Conservation (phyloP, 2,329 filamentous ascomycete species). For the Pleoardoris graminearum region DNA sequence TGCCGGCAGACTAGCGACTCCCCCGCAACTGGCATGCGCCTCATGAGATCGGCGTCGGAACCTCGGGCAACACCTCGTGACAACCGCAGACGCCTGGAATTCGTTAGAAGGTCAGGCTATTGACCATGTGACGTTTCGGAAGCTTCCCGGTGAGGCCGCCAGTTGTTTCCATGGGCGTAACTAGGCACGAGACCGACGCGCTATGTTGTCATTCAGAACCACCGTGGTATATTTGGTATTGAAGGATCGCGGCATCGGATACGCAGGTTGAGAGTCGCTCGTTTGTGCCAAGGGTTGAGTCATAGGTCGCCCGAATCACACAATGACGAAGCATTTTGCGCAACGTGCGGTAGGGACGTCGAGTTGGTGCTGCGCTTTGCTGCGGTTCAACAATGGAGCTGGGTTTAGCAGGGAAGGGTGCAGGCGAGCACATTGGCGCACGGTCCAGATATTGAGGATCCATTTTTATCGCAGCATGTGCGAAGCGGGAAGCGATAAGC, state of each 20-base stretch:
- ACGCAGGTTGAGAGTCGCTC: not conserved
- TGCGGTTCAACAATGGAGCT: constrained; percentile 15
- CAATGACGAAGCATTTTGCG: not conserved
- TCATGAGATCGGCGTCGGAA: constrained; percentile 5
- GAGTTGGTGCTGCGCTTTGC: constrained; percentile 12
- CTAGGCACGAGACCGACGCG: constrained; percentile 7
- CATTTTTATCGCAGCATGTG: constrained; percentile 14
- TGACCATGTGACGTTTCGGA: constrained; percentile 20
- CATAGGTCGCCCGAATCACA: not conserved
- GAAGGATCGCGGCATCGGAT: not conserved
- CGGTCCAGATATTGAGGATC: constrained; percentile 10
- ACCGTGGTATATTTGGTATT: not conserved
- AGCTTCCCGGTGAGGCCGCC: constrained; percentile 3
- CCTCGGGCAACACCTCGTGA: constrained; percentile 19
- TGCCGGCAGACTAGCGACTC: not conserved
- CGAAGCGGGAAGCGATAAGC: constrained; percentile 6
- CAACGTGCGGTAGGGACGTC: not conserved
- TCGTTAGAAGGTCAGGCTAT: constrained; percentile 8
- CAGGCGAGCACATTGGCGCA: constrained; percentile 8
- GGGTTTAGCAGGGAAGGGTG: constrained; percentile 9
- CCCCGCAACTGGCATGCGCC: constrained; percentile 10
- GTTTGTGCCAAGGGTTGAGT: not conserved
- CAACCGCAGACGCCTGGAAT: constrained; percentile 10
- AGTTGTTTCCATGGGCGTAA: constrained; percentile 23
- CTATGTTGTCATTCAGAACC: constrained; percentile 18